These are phyloP conservation scores for Arachnomyces sp. DNA, from an alignment of 2,329 filamentous ascomycete species.

Conservation along the genomic window DNA sequence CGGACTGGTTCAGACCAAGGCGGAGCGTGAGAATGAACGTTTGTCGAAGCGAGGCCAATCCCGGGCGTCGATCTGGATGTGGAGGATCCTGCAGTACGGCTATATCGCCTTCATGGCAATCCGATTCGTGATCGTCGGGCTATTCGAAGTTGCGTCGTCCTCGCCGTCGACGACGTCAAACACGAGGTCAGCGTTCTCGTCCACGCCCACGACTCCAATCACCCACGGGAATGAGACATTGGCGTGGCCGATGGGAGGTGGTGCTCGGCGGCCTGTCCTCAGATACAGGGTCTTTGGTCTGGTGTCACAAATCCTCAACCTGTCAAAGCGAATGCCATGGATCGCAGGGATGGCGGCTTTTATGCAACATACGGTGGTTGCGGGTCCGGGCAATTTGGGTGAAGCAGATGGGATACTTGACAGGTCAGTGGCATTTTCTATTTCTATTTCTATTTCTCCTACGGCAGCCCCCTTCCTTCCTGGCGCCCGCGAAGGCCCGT, in stretches of 20 bases:
- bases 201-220: slow-evolving; percentile 19
- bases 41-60: slow-evolving; percentile 23
- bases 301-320: slow-evolving; percentile 61
- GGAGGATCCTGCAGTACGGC: slow-evolving; percentile 44
- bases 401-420: slow-evolving; percentile 71
- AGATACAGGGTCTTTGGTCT: slow-evolving; percentile 71
- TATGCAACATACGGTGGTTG: slow-evolving; percentile 62
- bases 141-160: slow-evolving; percentile 60
- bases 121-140: slow-evolving; percentile 56
- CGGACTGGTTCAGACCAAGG: slow-evolving; percentile 42
- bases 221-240: slow-evolving; percentile 22
- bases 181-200: slow-evolving; percentile 17
- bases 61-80: slow-evolving; percentile 34
- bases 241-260: slow-evolving; percentile 21
- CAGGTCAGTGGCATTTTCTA: slow-evolving; percentile 61
- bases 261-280: slow-evolving; percentile 54
- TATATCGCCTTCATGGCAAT: slow-evolving; percentile 51
- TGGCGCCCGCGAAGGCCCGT: background rate
- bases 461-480: slow-evolving; percentile 13
- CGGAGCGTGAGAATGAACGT: slow-evolving; percentile 14
- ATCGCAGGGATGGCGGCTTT: slow-evolving; percentile 66
- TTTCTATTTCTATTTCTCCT: slow-evolving; percentile 17
- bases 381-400: slow-evolving; percentile 67
- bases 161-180: slow-evolving; percentile 14
- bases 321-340: slow-evolving; percentile 84